Evolutionary conservation across 179 eudicot species (phyloP), one percentile per base, ranked within the genome.

Genomic region (Sideroxylon spinosum): DNA sequence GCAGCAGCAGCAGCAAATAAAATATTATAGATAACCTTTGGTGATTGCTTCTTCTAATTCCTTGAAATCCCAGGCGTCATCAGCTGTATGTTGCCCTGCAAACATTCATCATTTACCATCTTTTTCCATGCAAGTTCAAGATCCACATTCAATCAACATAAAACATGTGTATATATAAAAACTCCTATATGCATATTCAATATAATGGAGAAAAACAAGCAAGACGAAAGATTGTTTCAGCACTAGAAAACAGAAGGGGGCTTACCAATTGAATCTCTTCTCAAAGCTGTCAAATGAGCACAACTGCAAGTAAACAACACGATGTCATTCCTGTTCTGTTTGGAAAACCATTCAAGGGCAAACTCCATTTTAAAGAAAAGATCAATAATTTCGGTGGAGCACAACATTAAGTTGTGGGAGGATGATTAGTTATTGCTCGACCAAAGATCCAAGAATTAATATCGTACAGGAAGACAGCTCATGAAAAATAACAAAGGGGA

Each of bases 191-290:
- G 4, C 7, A 28, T 66, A 29, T n/a, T n/a, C n/a, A n/a, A n/a
- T n/a, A n/a, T n/a, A n/a, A 59, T 59, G 63, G 16, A 59, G 23
- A 13, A 20, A 23, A 23, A 25, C 14, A 50, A 67, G 20, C 50
- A 67, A 32, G 5, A 25, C 9, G 16, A 4, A 52, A 16, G 29
- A 76, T 52, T 37, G 52, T 11, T 65, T 25, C 29, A 37, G 20
- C 67, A 53, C 56, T 12, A 20, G 37, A 52, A 78, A 63, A 25
- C 32, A 76, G 46, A 37, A 74, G 61, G 25, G n/a, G 25, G 78
- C 69, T 84, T 91, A 95, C 99, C 99, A 29, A 95, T 95, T 69
- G 99, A 93, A 81, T 95, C 99, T 85, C 99, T 89, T 46, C 99
- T 93, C 67, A 95, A 81, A 29, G 97, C 97, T 75, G 88, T 92